Percentiles rank a stretch among this genome's conserved stretches.
Conservation (phyloP, 2,329 filamentous ascomycete genomes). For the Pestalotiopsis sp. region DNA sequence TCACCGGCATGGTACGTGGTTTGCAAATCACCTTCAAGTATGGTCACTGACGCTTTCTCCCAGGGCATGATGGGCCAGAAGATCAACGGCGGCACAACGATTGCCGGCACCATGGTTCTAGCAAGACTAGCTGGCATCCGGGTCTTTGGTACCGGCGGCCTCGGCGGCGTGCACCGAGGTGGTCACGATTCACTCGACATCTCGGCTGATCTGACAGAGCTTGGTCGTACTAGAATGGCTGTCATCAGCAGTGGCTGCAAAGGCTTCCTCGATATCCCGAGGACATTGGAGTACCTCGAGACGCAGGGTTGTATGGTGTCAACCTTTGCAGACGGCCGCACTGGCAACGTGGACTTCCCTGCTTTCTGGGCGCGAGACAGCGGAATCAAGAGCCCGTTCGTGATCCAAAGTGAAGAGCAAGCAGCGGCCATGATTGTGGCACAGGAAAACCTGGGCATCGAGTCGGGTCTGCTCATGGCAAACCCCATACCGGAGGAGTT, state of each 20-base stretch:
- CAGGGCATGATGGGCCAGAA: slow-evolving; percentile 68
- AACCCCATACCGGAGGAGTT: slow-evolving; percentile 79
- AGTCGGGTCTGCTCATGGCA: slow-evolving; percentile 83
- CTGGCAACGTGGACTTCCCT: slow-evolving; percentile 78
- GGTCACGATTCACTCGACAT: slow-evolving; percentile 88
- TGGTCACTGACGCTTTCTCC: slow-evolving; percentile 16
- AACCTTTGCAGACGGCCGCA: slow-evolving; percentile 84
- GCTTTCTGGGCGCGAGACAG: slow-evolving; percentile 93
- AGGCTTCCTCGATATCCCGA: slow-evolving; percentile 89
- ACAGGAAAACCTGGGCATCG: slow-evolving; percentile 71
- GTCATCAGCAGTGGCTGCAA: slow-evolving; percentile 93
- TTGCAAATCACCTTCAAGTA: neutral
- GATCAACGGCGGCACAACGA: slow-evolving; percentile 88
- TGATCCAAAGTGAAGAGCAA: slow-evolving; percentile 75
- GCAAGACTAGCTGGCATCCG: slow-evolving; percentile 85
- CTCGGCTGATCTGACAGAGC: slow-evolving; percentile 91
- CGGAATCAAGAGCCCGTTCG: slow-evolving; percentile 75
- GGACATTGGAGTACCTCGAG: slow-evolving; percentile 80
- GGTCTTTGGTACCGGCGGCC: slow-evolving; percentile 91
- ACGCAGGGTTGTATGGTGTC: slow-evolving; percentile 79
- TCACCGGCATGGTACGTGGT: slow-evolving; percentile 72
- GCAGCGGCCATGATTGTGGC: slow-evolving; percentile 89
- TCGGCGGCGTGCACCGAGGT: slow-evolving; percentile 92
- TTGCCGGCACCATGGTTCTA: slow-evolving; percentile 90
- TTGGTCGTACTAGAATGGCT: slow-evolving; percentile 85